These are phyloP conservation scores for Cyberlindnera misumaiensis DNA, from an alignment of 805 yeast genomes.

Conservation along the genomic window DNA sequence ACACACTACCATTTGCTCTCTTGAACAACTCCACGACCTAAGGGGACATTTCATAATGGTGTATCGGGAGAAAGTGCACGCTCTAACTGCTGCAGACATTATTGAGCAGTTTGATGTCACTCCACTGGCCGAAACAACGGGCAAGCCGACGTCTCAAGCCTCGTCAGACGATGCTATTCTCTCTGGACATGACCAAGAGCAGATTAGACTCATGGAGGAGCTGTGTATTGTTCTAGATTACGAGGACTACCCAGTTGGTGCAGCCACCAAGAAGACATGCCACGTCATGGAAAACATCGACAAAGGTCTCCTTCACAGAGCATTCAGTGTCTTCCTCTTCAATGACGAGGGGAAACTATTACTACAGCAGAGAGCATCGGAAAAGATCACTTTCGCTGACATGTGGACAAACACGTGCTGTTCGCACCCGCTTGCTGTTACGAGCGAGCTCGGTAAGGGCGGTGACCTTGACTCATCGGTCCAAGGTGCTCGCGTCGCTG, in stretches of 20 bases:
- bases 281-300: slow-evolving; percentile 85
- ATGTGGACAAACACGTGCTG: slow-evolving; percentile 99
- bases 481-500: slow-evolving; percentile 78
- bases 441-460: slow-evolving; percentile 66
- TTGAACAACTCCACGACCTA: too few species aligned
- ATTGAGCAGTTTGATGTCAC: slow-evolving; percentile 58
- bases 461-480: slow-evolving; percentile 48
- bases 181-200: slow-evolving; percentile 88
- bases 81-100: slow-evolving; percentile 43
- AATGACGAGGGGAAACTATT: slow-evolving; percentile 68
- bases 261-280: slow-evolving; percentile 88
- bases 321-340: slow-evolving; percentile 92
- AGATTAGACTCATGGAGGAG: slow-evolving; percentile 92
- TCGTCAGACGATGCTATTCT: slow-evolving; percentile 42
- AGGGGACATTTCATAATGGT: slow-evolving; percentile 5
- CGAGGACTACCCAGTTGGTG: slow-evolving; percentile 82
- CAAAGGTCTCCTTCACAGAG: slow-evolving; percentile 84
- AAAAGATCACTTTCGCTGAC: slow-evolving; percentile 92
- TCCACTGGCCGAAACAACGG: slow-evolving; percentile 54
- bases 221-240: slow-evolving; percentile 90
- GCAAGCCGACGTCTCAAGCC: slow-evolving; percentile 37
- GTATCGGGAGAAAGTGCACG: slow-evolving; percentile 49
- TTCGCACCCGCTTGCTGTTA: slow-evolving; percentile 89
- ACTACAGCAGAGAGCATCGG: slow-evolving; percentile 92
- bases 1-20: too few species aligned